phyloP scores from a whole-genome alignment of 2,329 filamentous ascomycete species.

The Leptographium wingfieldii region DNA sequence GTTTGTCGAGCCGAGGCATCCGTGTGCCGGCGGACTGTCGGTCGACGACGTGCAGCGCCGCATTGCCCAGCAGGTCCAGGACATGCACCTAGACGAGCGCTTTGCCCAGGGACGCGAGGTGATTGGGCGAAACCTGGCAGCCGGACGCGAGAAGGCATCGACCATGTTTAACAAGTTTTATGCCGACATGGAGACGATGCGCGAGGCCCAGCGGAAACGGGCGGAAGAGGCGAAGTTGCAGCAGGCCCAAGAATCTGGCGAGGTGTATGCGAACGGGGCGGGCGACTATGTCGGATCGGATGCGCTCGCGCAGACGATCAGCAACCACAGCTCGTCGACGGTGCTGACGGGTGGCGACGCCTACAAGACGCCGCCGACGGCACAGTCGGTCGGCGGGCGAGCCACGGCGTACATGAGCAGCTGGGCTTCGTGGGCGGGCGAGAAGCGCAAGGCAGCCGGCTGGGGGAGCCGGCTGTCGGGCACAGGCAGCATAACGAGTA shows the following conservation, averaged over 20 bases:
- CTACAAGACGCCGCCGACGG: conserved; percentile 31
- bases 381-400: conserved; percentile 37
- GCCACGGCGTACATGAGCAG: conserved; percentile 55
- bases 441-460: conserved; percentile 55
- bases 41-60: conserved; percentile 91
- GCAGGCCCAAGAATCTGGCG: not conserved
- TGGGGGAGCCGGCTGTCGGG: conserved; percentile 19
- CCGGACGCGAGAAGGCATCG: conserved; percentile 77
- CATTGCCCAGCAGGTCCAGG: conserved; percentile 81
- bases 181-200: conserved; percentile 73
- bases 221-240: conserved; percentile 35
- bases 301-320: not conserved
- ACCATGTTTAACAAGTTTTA: conserved; percentile 81
- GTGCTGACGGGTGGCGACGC: conserved; percentile 18
- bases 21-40: conserved; percentile 80
- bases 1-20: conserved; percentile 84
- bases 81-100: conserved; percentile 84
- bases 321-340: not conserved
- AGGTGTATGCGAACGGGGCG: not conserved
- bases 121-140: conserved; percentile 77
- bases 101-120: conserved; percentile 74
- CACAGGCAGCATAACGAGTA: not conserved
- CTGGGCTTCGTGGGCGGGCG: conserved; percentile 59
- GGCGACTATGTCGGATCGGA: not conserved
- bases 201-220: conserved; percentile 57